Conservation (phyloP, 2,329 filamentous ascomycete species). For the Colletotrichum abscissum region DNA sequence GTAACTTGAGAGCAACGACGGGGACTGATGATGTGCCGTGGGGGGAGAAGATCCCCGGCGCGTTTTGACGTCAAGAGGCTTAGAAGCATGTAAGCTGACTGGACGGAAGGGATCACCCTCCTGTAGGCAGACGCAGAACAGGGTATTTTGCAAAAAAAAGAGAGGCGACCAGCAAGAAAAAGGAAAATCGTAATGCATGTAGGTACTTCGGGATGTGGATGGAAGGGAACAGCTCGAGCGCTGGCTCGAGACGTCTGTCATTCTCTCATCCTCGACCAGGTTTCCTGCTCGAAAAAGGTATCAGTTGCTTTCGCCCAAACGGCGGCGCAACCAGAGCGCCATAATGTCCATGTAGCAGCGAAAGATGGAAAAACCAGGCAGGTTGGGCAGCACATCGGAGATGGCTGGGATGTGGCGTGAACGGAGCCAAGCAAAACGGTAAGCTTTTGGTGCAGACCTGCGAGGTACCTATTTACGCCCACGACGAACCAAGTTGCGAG, state of each 20-base stretch:
- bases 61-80: slow-evolving; percentile 33
- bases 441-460: not conserved
- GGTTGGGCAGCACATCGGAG: not conserved
- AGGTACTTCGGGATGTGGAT: slow-evolving; percentile 12
- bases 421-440: slow-evolving; percentile 12
- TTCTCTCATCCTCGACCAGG: slow-evolving; percentile 18
- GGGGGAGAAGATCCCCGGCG: not conserved
- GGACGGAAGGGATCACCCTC: not conserved
- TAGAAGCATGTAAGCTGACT: slow-evolving; percentile 30
- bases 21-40: not conserved
- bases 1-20: not conserved
- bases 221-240: slow-evolving; percentile 5
- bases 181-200: not conserved
- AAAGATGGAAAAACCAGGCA: not conserved
- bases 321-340: not conserved
- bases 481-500: not conserved
- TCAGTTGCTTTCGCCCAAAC: not conserved
- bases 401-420: slow-evolving; percentile 16
- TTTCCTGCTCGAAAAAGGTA: not conserved
- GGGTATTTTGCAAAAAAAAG: not conserved
- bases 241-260: slow-evolving; percentile 17
- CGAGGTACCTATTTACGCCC: not conserved
- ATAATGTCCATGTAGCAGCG: not conserved
- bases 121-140: not conserved
- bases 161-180: not conserved